These are phyloP conservation scores for Salix suchowensis DNA, from an alignment of 345 rosid species.

Conservation along the genomic window DNA sequence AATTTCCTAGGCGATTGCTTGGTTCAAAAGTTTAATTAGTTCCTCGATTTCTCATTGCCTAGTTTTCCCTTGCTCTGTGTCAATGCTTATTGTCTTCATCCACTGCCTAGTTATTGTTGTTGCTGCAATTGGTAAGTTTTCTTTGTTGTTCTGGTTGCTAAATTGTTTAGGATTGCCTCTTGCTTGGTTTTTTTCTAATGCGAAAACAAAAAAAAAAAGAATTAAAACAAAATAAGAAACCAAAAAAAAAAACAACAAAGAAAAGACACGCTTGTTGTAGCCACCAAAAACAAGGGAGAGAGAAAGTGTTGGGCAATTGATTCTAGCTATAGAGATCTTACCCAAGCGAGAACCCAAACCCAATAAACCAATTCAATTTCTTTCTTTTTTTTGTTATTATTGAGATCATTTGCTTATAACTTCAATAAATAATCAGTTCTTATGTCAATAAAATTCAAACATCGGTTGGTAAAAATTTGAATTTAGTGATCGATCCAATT, in stretches of 20 bases:
- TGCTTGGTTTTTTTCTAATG: background rate
- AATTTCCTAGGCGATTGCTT: no score
- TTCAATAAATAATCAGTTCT: background rate
- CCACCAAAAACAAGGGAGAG: slow-evolving; percentile 41
- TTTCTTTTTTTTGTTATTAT: background rate
- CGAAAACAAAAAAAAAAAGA: slow-evolving; percentile 4
- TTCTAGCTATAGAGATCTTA: slow-evolving; percentile 47
- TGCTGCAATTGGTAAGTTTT: no score
- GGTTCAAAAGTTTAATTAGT: no score
- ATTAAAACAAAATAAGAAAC: background rate
- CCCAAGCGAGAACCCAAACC: slow-evolving; percentile 14
- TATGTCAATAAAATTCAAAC: background rate
- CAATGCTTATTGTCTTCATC: no score
- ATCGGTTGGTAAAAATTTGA: slow-evolving; percentile 11
- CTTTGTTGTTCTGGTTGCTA: no score
- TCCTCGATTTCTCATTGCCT: no score
- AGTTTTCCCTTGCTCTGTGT: no score
- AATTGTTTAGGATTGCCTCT: no score
- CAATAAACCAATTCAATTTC: background rate
- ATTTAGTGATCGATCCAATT: slow-evolving; percentile 38
- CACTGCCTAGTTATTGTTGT: no score
- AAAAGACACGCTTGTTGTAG: slow-evolving; percentile 42
- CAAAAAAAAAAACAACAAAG: slow-evolving; percentile 13
- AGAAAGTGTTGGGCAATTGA: slow-evolving; percentile 25
- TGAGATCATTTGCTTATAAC: background rate